Percentiles rank a stretch among this genome's conserved stretches.
Conservation (phyloP, 1,284 basidiomycete species). For the Tilletia horrida region DNA sequence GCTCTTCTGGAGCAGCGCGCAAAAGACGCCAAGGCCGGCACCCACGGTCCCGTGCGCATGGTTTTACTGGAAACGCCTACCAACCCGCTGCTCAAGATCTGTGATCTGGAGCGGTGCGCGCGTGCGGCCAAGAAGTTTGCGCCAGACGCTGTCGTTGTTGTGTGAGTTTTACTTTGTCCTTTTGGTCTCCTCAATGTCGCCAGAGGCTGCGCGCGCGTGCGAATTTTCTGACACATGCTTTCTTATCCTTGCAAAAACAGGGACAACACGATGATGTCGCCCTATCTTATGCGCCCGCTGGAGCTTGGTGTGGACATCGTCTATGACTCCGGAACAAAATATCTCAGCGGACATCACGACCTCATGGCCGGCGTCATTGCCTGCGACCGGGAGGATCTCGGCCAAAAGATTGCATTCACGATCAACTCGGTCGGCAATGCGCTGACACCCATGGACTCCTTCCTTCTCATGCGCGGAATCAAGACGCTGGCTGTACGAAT, state of each 20-base stretch:
- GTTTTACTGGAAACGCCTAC: constrained; percentile 95
- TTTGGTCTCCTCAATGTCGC: not conserved
- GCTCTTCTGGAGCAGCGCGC: constrained; percentile 38
- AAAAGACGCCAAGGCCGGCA: constrained; percentile 34
- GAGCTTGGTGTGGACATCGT: constrained; percentile 95
- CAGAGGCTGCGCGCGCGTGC: not conserved
- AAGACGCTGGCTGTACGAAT: constrained; percentile 97
- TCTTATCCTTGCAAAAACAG: constrained; percentile 23
- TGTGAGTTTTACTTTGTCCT: constrained; percentile 20
- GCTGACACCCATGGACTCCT: constrained; percentile 74
- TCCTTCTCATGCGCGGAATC: constrained; percentile 88
- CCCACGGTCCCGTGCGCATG: constrained; percentile 62
- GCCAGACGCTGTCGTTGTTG: constrained; percentile 50
- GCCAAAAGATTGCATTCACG: constrained; percentile 81
- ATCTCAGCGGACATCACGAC: constrained; percentile 96
- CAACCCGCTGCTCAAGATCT: constrained; percentile 93
- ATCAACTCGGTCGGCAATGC: constrained; percentile 98
- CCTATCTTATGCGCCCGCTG: constrained; percentile 90
- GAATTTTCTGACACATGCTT: not conserved
- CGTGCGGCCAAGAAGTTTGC: constrained; percentile 44
- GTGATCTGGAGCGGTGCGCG: constrained; percentile 67
- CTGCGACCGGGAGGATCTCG: constrained; percentile 85
- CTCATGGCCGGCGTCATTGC: constrained; percentile 77
- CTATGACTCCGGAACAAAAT: constrained; percentile 97
- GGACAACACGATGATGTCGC: constrained; percentile 99